Base-by-base conservation (phyloP, 164 flowering plant species). In the Sedum album region DNA sequence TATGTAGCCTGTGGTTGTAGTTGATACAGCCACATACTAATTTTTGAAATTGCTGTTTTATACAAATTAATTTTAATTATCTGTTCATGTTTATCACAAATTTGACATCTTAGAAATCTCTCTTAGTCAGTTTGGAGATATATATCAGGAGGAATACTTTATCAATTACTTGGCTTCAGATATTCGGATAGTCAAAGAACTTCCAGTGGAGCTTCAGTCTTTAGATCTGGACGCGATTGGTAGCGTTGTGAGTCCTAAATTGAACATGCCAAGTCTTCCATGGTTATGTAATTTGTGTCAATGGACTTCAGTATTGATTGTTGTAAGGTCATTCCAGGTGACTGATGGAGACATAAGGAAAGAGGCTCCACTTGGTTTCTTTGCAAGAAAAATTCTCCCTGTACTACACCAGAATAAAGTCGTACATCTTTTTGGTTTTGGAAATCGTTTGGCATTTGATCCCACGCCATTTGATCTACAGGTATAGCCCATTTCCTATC, bases 111-210 rank as follows among this genome's bases (percentile, higher is more conserved):
- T 69, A 63, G 63, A 75, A 53, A 70, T 79, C 75, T 71, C 73
- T 66, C 66, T 82, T 84, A 95, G 99, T 76, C 97, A 88, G 74
- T 95, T 95, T 82, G 68, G 94, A 76, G 93, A 95, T 80, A 89
- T 95, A 79, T 95, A 95, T 78, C 96, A 90, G 88, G 97, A 92
- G 84, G 93, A 90, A 53, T 80, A 88, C 77, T 95, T 95, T 75
- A 83, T 90, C 71, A 78, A 82, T 78, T 89, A 88, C 82, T 75
- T 92, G 80, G 75, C 83, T 71, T 90, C 84, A 77, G 99, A 95
- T 80, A 88, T 95, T 63, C 86, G 79, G 69, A 83, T 95, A 76
- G 94, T 90, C 75, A 95, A 90, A 80, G 91, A 87, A 76, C 94
- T 95, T 49, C 97, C 99, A 6, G 49, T 76, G 73, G 94, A 87